These are phyloP conservation scores for Skeletonema costatum DNA, from an alignment of 108 stramenopile species.

Conservation along the genomic window DNA sequence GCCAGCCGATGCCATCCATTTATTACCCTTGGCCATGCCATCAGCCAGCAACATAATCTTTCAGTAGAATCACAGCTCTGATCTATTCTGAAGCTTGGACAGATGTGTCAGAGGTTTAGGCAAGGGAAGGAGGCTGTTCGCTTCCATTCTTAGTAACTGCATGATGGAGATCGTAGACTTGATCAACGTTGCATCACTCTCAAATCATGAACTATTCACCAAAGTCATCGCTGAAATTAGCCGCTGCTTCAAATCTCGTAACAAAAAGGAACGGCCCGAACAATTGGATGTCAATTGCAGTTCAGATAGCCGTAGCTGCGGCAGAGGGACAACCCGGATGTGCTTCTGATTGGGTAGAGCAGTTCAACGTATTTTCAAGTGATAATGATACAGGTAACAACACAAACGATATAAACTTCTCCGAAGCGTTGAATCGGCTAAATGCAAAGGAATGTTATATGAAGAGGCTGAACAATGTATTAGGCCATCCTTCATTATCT, in stretches of 20 bases:
- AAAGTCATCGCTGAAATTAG: conserved; percentile 23
- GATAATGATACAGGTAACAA: not conserved
- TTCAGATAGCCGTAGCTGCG: conserved; percentile 12
- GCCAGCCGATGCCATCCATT: too few species aligned
- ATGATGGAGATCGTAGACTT: not conserved
- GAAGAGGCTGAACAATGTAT: conserved; percentile 14
- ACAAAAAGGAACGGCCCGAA: not conserved
- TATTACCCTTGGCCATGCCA: too few species aligned
- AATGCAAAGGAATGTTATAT: conserved; percentile 6
- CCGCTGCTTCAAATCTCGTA: conserved; percentile 1
- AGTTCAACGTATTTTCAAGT: not conserved
- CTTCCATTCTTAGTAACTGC: too few species aligned
- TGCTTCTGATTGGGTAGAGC: conserved; percentile 16
- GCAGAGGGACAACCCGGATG: conserved; percentile 18
- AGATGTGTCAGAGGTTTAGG: too few species aligned
- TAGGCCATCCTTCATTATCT: not conserved
- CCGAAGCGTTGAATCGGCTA: conserved; percentile 6
- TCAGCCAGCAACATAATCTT: too few species aligned
- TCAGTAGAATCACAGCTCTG: too few species aligned
- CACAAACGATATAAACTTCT: not conserved
- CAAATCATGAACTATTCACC: conserved; percentile 41
- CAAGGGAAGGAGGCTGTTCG: too few species aligned
- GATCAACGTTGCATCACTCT: conserved; percentile 25
- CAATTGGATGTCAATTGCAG: conserved; percentile 16
- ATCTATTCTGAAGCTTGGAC: too few species aligned